Evolutionary conservation across 169 alveolate species (phyloP).

Genomic region (Plasmodium coatneyi): DNA sequence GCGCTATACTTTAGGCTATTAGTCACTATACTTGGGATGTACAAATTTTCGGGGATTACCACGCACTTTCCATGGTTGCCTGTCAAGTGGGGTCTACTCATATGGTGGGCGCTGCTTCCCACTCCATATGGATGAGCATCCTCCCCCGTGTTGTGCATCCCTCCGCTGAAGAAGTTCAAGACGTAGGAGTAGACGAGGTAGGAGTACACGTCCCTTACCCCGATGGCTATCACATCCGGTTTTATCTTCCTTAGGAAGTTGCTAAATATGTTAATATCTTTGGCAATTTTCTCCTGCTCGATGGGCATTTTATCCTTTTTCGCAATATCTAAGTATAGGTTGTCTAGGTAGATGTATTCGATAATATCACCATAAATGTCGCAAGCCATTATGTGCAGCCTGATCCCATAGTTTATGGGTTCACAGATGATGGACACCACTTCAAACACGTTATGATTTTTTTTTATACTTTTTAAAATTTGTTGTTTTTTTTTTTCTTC

Average conservation of each 20-base stretch:
- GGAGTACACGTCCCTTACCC: slow-evolving; percentile 54
- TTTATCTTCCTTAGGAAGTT: slow-evolving; percentile 15
- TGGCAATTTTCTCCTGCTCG: slow-evolving; percentile 51
- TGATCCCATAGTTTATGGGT: slow-evolving; percentile 13
- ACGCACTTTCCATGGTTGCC: background rate
- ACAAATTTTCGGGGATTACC: slow-evolving; percentile 34
- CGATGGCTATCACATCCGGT: slow-evolving; percentile 46
- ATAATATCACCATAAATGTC: slow-evolving; percentile 68
- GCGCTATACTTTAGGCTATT: slow-evolving; percentile 41
- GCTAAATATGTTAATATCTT: slow-evolving; percentile 20
- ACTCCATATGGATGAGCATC: background rate
- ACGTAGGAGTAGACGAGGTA: slow-evolving; percentile 35
- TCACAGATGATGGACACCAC: slow-evolving; percentile 46
- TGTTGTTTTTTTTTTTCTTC: slow-evolving; percentile 70
- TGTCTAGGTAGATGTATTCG: slow-evolving; percentile 35
- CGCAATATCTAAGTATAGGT: slow-evolving; percentile 33
- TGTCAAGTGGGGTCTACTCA: no score
- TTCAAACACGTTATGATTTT: slow-evolving; percentile 45
- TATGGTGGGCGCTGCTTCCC: background rate
- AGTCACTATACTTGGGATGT: slow-evolving; percentile 50
- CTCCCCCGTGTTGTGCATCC: background rate
- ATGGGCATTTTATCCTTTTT: slow-evolving; percentile 44
- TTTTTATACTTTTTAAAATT: slow-evolving; percentile 19
- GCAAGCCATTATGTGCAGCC: slow-evolving; percentile 62
- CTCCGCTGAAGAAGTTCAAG: background rate